Evolutionary conservation across 2,329 filamentous ascomycete species (phyloP), one percentile per base, ranked within the genome.

Genomic region (Paecilomyces fulvus): DNA sequence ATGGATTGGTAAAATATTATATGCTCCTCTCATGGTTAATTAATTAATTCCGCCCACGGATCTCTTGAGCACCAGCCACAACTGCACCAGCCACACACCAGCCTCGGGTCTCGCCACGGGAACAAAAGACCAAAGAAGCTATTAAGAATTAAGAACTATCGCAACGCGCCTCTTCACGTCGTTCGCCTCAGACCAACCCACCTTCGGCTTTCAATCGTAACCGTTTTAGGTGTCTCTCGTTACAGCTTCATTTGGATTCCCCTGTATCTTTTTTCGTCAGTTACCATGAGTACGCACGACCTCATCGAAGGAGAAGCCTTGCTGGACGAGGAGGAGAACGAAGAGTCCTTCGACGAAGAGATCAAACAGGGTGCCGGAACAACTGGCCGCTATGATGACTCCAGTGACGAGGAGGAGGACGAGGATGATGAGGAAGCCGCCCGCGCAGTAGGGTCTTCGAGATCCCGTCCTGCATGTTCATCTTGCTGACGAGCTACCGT

Each of bases 341-440:
- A 95, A 59, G 90, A 89, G 66, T 90, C 88, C 9, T 87, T 87
- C 59, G 87, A 90, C 65, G 90, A 92, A 62, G 82, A 88, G 64
- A 72, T 76, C 51, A 78, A 68, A 56, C 65, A 64, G 72, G 78
- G 58, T 63, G 64, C 58, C 59, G 64, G 58, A 66, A 70, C 58
- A 31, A 73, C 75, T 51, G 75, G 72, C 51, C 70, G 78, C 52
- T 74, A 90, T 55, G 87, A 92, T 66, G 91, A 96, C 73, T 95
- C 90, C 0, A 95, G 89, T 65, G 91, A 95, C 64, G 91, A 96
- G 68, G 91, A 95, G 60, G 90, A 95, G 31, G 90, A 95, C 55
- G 90, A 96, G 58, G 91, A 96, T 57, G 91, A 96, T 63, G 88
- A 91, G 68, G 91, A 94, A 70, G 90, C 90, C 65, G 87, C 85